phyloP scores from a whole-genome alignment of 768 basidiomycete genomes.

The Lanmaoa rubissima region DNA sequence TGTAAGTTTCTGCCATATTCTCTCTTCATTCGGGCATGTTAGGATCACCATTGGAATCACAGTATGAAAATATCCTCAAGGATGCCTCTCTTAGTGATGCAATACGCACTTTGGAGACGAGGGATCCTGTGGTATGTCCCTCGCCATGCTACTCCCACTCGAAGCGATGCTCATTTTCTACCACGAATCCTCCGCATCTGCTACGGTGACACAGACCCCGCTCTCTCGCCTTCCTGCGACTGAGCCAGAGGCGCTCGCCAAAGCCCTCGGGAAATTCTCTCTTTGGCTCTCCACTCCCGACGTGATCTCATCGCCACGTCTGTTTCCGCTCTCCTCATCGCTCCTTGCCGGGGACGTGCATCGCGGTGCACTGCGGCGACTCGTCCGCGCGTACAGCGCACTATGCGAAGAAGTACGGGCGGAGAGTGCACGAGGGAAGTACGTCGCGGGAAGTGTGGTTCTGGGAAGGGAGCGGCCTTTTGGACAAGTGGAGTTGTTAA shows the following conservation, averaged over 20 bases:
- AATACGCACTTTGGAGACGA: slow-evolving; percentile 23
- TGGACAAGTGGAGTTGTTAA: slow-evolving; percentile 69
- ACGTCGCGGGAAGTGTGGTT: slow-evolving; percentile 88
- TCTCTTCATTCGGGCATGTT: not conserved
- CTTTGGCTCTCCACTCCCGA: slow-evolving; percentile 81
- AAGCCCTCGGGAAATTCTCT: slow-evolving; percentile 69
- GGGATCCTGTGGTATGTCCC: slow-evolving; percentile 19
- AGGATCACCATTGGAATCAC: not conserved
- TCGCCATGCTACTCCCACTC: not conserved
- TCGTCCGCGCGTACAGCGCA: slow-evolving; percentile 67
- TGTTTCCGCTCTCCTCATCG: slow-evolving; percentile 70
- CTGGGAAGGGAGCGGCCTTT: slow-evolving; percentile 82
- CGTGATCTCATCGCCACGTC: slow-evolving; percentile 76
- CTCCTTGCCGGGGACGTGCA: slow-evolving; percentile 70
- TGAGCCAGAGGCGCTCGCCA: slow-evolving; percentile 59
- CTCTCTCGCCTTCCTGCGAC: slow-evolving; percentile 69
- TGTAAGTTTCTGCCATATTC: slow-evolving; percentile 45
- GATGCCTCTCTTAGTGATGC: slow-evolving; percentile 30
- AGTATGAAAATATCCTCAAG: slow-evolving; percentile 26
- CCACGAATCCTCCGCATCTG: not conserved
- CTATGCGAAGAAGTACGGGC: slow-evolving; percentile 77
- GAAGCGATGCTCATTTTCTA: not conserved
- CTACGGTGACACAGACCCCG: slow-evolving; percentile 48
- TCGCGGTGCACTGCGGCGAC: slow-evolving; percentile 62
- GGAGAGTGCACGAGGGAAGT: slow-evolving; percentile 55